Percentiles rank a stretch among this genome's conserved stretches.
Evolutionary conservation across 2,329 filamentous ascomycete species (phyloP).

Genomic region (Coniochaeta sp.): DNA sequence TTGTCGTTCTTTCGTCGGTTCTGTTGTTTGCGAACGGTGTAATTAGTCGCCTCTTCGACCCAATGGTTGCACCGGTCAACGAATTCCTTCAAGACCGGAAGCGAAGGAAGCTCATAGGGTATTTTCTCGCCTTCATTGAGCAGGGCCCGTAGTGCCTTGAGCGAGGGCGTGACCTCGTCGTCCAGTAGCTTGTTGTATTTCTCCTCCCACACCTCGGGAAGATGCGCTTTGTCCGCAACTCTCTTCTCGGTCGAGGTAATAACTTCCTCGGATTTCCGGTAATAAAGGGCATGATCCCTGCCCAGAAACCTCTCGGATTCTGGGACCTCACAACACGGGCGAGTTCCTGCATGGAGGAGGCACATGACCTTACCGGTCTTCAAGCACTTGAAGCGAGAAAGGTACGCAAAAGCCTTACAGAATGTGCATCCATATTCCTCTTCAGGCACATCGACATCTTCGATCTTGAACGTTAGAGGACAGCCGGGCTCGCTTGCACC

Average conservation of each 20-base stretch:
- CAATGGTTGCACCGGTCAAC: conserved; percentile 96
- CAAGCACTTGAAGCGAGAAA: conserved; percentile 83
- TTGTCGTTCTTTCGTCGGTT: conserved; percentile 94
- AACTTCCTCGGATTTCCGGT: conserved; percentile 67
- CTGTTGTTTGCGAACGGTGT: conserved; percentile 95
- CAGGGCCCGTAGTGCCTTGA: conserved; percentile 78
- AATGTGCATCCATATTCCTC: conserved; percentile 88
- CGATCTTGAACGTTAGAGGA: conserved; percentile 54
- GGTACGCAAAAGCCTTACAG: conserved; percentile 87
- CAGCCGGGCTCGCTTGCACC: conserved; percentile 44
- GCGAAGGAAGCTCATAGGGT: conserved; percentile 77
- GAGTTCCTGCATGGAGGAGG: conserved; percentile 70
- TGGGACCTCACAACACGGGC: conserved; percentile 69
- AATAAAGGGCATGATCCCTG: conserved; percentile 66
- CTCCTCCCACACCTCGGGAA: conserved; percentile 83
- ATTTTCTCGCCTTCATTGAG: conserved; percentile 94
- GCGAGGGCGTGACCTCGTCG: conserved; percentile 73
- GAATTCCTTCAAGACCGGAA: conserved; percentile 77
- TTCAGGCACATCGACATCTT: conserved; percentile 72
- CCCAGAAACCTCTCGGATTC: conserved; percentile 63
- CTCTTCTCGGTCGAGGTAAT: conserved; percentile 63
- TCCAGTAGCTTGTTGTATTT: conserved; percentile 82
- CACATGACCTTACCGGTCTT: conserved; percentile 78
- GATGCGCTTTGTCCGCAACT: conserved; percentile 76
- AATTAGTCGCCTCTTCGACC: conserved; percentile 94